Base-by-base conservation (phyloP, 202 grass and related monocot species). In the Elaeis oleifera region DNA sequence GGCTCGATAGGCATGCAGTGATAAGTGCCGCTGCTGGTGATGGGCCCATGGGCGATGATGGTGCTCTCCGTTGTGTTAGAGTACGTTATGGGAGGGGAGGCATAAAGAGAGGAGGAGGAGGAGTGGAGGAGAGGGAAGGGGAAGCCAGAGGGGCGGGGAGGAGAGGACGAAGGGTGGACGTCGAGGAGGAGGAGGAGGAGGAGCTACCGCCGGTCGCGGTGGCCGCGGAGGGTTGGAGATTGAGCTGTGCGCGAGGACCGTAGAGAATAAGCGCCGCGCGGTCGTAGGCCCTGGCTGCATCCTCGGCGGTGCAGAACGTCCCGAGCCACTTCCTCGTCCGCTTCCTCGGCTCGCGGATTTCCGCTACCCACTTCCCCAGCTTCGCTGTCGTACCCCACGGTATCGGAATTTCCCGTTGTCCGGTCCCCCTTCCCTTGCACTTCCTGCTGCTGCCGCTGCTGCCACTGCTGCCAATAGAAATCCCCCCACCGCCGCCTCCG, bases 321-420 rank as follows among this genome's bases (percentile, higher is more conserved):
- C 92, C 92, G 56, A 97, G 92, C 92, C 92, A 97, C 67, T 89
- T 97, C 68, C 92, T 79, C 0, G 82, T 81, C 32, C 92, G 84
- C 81, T 97, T 97, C n/a, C 81, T 59, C 0, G 92, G 92, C 80
- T 97, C 92, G 0, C 90, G 83, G 70, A 95, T 95, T 81, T 95
- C 90, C 16, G 90, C 86, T 56, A 95, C 86, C 90, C 90, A 95
- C 74, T 95, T 95, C 8, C 90, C 86, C 90, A 86, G 86, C 90
- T 95, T 49, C 86, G 73, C 83, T 95, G 90, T 56, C 90, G 80
- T 56, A 90, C 90, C 17, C 90, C 86, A 4, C 90, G 83, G 76
- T 90, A 91, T 54, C 85, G 78, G 84, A 91, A 91, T 74, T 97
- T 97, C 58, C 65, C 77, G 64, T 97, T 92, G 58, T 97, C 92